Base-by-base conservation (phyloP, 805 yeast genomes). In the Kuraishia piskuri region DNA sequence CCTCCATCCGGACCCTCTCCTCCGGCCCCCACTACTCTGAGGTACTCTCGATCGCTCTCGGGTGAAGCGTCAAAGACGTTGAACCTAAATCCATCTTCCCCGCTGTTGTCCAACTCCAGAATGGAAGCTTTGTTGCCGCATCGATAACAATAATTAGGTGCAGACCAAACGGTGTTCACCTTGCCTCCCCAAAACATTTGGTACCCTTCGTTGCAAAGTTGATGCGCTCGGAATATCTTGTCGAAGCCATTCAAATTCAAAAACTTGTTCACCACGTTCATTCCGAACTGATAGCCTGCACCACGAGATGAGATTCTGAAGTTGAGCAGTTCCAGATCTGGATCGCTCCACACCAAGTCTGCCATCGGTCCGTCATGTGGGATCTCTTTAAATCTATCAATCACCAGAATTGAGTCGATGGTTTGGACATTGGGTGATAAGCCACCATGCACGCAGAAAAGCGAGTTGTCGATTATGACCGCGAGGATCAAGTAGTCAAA, bases 341-440 rank as follows among this genome's bases (percentile, higher is more conserved):
- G 99, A 64, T 94, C 99, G 22, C 94, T 85, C 99, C 99, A 94
- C 20, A 94, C 98, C 51, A 94, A 73, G 67, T 94, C 99, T 1
- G 99, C 99, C 97, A 94, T 94, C 17, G 97, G 96, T 0, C 99
- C 99, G 66, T 94, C 99, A 61, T 95, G 99, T 0, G 99, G 99
- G 12, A 95, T 90, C 66, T 94, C 99, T 58, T 84, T 81, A 65
- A 90, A 92, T 55, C 99, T 68, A 68, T 94, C 99, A 8, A 95
- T 84, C 17, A 94, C 83, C 57, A 87, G 77, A 51, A 94, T 89
- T 59, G 95, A 97, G 65, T 94, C 97, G 22, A 94, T 78, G 7
- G 94, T 88, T 64, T 92, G 98, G 49, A 96, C 89, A 57, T 90
- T 88, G 0, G 99, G 99, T 3, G 96, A 88, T 5, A 94, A 70